Conservation (phyloP, 2,329 filamentous ascomycete species). For the Pseudogymnoascus pannorum region DNA sequence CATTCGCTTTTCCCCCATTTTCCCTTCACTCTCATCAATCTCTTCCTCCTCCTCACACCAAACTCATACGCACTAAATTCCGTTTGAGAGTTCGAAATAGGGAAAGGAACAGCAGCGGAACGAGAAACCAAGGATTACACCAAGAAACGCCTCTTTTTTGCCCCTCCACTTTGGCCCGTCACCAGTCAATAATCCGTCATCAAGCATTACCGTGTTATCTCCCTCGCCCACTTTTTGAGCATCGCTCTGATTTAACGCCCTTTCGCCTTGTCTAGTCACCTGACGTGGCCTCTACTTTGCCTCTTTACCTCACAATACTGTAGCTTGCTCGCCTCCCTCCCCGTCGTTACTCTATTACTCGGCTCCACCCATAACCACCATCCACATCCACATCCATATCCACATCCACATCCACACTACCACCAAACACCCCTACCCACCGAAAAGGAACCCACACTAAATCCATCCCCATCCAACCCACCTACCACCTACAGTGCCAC, state of each 20-base stretch:
- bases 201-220: too few relatives aligned
- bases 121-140: not conserved
- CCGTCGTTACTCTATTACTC: not conserved
- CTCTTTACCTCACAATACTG: not conserved
- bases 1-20: not conserved
- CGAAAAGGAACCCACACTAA: too few relatives aligned
- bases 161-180: not conserved
- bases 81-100: not conserved
- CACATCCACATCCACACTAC: too few relatives aligned
- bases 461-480: too few relatives aligned
- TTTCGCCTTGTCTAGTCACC: too few relatives aligned
- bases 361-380: not conserved
- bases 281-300: constrained; percentile 11
- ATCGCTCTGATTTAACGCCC: too few relatives aligned
- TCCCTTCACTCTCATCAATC: too few relatives aligned
- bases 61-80: not conserved
- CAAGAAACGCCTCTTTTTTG: constrained; percentile 2
- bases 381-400: too few relatives aligned
- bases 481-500: too few relatives aligned
- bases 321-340: constrained; percentile 18
- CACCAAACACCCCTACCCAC: too few relatives aligned
- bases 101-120: not conserved
- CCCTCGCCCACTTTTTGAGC: too few relatives aligned
- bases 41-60: not conserved
- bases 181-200: too few relatives aligned